Conservation (phyloP, 2,329 filamentous ascomycete species). For the Eurotiales sp. region DNA sequence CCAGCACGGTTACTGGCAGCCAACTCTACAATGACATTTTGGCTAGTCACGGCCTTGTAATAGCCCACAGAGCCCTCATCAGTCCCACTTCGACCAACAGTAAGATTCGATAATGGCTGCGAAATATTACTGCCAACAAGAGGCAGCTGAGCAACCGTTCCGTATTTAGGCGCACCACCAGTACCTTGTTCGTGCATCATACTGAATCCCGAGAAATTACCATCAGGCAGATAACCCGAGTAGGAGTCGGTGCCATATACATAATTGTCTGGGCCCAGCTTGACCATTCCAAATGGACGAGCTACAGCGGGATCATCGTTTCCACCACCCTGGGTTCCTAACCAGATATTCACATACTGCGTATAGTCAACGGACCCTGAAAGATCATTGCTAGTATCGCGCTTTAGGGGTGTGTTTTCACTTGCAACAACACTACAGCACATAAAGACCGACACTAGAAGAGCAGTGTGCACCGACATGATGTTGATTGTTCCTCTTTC, state of each 20-base stretch:
- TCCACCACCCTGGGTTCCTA: slow-evolving; percentile 28
- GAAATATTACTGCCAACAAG: slow-evolving; percentile 44
- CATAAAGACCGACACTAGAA: background rate
- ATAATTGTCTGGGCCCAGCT: slow-evolving; percentile 53
- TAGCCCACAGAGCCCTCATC: slow-evolving; percentile 59
- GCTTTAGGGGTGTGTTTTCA: background rate
- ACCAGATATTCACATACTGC: slow-evolving; percentile 10
- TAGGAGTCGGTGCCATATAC: slow-evolving; percentile 56
- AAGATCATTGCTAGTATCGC: background rate
- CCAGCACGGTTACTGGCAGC: slow-evolving; percentile 62
- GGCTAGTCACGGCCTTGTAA: slow-evolving; percentile 59
- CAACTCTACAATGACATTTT: slow-evolving; percentile 61
- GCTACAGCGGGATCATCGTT: slow-evolving; percentile 57
- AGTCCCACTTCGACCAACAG: slow-evolving; percentile 50
- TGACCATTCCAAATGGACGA: slow-evolving; percentile 54
- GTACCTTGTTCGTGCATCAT: slow-evolving; percentile 53
- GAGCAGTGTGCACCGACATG: background rate
- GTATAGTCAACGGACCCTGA: slow-evolving; percentile 8
- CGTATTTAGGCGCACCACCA: slow-evolving; percentile 47
- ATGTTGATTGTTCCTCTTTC: background rate
- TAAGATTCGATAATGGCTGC: slow-evolving; percentile 56
- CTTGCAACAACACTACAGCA: background rate
- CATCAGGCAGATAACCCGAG: slow-evolving; percentile 49
- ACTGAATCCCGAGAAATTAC: slow-evolving; percentile 51
- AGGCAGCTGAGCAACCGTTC: slow-evolving; percentile 55